These are phyloP conservation scores for Schizonepeta tenuifolia DNA, from an alignment of 257 asterid genomes.

Conservation along the genomic window DNA sequence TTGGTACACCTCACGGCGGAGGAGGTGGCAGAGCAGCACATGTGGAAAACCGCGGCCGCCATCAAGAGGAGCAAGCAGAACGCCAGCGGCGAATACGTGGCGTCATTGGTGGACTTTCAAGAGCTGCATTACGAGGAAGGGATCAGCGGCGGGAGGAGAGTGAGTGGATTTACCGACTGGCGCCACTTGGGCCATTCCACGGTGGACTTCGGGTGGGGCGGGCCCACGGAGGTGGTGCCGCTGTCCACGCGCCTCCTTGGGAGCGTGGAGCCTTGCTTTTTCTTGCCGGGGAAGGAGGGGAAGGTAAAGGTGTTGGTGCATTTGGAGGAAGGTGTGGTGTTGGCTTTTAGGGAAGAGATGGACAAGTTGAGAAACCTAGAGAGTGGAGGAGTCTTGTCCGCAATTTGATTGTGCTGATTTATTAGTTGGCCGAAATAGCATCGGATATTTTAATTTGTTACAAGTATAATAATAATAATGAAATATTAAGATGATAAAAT, in stretches of 20 bases:
- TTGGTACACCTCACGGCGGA: constrained; percentile 60
- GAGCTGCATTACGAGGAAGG: constrained; percentile 66
- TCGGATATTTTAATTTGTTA: too few relatives aligned
- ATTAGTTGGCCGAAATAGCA: too few relatives aligned
- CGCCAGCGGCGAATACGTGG: constrained; percentile 56
- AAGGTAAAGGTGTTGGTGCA: constrained; percentile 56
- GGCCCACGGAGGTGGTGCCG: constrained; percentile 72
- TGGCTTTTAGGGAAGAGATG: constrained; percentile 56
- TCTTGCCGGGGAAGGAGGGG: constrained; percentile 66
- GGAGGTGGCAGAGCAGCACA: constrained; percentile 58
- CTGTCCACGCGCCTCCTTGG: constrained; percentile 69
- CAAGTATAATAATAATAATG: too few relatives aligned
- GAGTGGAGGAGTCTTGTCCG: constrained; percentile 30
- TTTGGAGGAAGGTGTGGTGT: constrained; percentile 58
- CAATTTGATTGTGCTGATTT: too few relatives aligned
- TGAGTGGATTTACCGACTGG: constrained; percentile 92
- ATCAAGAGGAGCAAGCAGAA: constrained; percentile 76
- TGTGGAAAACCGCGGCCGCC: constrained; percentile 55
- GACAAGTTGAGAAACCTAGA: constrained; percentile 35
- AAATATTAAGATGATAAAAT: too few relatives aligned
- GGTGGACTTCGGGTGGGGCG: constrained; percentile 91
- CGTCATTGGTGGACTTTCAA: constrained; percentile 71
- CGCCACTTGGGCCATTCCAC: constrained; percentile 89
- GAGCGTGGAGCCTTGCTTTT: constrained; percentile 72
- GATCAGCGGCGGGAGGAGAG: constrained; percentile 60